phyloP scores from a whole-genome alignment of 805 yeast genomes.

The Yarrowia phangngaensis region DNA sequence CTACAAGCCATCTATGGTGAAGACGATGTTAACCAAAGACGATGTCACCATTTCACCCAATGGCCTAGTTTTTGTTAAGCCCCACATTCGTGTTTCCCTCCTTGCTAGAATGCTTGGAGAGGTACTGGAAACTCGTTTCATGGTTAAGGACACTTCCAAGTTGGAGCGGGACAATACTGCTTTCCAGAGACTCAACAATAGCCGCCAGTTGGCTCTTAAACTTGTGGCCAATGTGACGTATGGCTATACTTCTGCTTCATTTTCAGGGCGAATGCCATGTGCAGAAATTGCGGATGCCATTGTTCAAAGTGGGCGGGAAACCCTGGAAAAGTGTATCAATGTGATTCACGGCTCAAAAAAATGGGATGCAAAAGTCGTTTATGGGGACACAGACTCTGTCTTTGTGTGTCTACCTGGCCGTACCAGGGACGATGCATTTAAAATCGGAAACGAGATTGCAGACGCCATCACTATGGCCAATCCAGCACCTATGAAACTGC shows the following conservation, averaged over 20 bases:
- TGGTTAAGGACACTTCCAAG: conserved; percentile 73
- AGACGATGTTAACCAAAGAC: conserved; percentile 44
- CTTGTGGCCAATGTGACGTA: conserved; percentile 92
- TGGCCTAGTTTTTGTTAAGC: conserved; percentile 73
- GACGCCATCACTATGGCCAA: conserved; percentile 55
- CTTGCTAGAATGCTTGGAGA: conserved; percentile 83
- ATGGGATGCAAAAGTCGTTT: conserved; percentile 90
- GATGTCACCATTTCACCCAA: conserved; percentile 76
- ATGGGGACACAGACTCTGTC: conserved; percentile 94
- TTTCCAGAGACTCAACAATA: conserved; percentile 54
- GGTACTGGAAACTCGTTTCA: conserved; percentile 70
- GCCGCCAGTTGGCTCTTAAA: conserved; percentile 81
- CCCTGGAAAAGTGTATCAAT: conserved; percentile 64
- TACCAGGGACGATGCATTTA: conserved; percentile 70
- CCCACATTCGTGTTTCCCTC: conserved; percentile 62
- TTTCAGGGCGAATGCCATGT: conserved; percentile 96
- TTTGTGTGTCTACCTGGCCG: conserved; percentile 89
- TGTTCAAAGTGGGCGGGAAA: conserved; percentile 87
- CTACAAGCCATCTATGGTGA: conserved; percentile 56
- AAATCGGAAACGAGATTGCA: conserved; percentile 69
- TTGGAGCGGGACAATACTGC: conserved; percentile 36
- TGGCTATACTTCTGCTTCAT: conserved; percentile 92
- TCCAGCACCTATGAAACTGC: conserved; percentile 77
- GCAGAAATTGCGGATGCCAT: conserved; percentile 93
- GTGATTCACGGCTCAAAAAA: conserved; percentile 54